Evolutionary conservation across 805 yeast species (phyloP), one percentile per base, ranked within the genome.

Genomic region (Pichia nakasei): DNA sequence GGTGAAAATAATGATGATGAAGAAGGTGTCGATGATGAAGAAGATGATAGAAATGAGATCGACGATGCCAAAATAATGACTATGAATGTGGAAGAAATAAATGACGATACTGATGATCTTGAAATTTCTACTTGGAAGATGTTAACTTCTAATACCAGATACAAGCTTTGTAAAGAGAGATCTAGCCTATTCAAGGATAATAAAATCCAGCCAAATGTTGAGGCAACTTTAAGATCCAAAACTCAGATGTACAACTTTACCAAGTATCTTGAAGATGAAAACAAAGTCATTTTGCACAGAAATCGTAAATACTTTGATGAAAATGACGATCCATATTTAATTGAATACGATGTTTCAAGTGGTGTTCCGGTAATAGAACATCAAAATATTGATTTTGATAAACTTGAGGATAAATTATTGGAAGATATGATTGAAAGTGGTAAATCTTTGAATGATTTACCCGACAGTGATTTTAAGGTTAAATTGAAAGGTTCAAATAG

Each of bases 321-420:
- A 40, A 68, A 69, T 39, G 82, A 79, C 52, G 80, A 78, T 51
- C 75, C 83, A 22, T 76, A 80, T 51, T 61, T 85, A 38, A 69
- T 85, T 26, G 97, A 93, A 59, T 93, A 91, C 59, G 96, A 89
- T 50, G 75, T 85, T 6, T 67, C 77, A 2, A 88, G 94, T 37
- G 88, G 88, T 0, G 58, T 88, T 8, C 97, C 98, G 0, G 75
- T 78, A 0, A 55, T 85, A 2, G 55, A 55, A 4, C 80, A 76
- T 51, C 52, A 55, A 17, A 89, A 88, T 15, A 42, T 74, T 1
- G 54, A 68, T 40, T 46, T 68, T 15, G 78, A 75, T 15, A 56
- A 58, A 17, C 58, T 66, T 35, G 82, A 79, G 52, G 65, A 72
- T 34, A 58, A 60, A 9, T 49, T 73, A 2, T 66, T 73, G 18